phyloP scores from a whole-genome alignment of 495 filamentous ascomycete genomes.

The Hypoxylon subgilvum region DNA sequence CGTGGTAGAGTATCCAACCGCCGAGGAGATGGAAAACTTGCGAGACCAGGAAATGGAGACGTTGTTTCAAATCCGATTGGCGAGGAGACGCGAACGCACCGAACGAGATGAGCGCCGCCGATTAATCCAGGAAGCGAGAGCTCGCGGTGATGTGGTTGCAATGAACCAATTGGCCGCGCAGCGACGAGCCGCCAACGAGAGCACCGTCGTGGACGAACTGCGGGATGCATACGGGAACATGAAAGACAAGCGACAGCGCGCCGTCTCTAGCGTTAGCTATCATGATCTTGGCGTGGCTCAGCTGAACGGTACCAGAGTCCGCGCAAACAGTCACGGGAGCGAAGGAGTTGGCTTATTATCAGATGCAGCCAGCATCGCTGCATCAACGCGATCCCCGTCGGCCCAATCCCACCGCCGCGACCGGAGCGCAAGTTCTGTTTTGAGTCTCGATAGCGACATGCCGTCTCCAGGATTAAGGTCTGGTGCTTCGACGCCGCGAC shows the following conservation, averaged over 20 bases:
- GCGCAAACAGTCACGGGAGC: slow-evolving; percentile 79
- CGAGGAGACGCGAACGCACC: slow-evolving; percentile 74
- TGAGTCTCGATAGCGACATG: slow-evolving; percentile 55
- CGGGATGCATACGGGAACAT: slow-evolving; percentile 72
- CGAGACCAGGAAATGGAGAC: slow-evolving; percentile 94
- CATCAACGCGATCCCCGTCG: slow-evolving; percentile 40
- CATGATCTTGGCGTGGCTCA: slow-evolving; percentile 83
- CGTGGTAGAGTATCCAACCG: slow-evolving; percentile 73
- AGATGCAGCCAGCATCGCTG: slow-evolving; percentile 67
- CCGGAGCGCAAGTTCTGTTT: slow-evolving; percentile 51
- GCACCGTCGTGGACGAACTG: slow-evolving; percentile 54
- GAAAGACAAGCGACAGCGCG: slow-evolving; percentile 67
- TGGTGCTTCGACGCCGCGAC: slow-evolving; percentile 45
- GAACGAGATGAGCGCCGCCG: slow-evolving; percentile 77
- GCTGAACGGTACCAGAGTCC: slow-evolving; percentile 85
- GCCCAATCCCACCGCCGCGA: slow-evolving; percentile 35
- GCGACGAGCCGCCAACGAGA: slow-evolving; percentile 46
- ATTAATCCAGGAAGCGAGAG: slow-evolving; percentile 70
- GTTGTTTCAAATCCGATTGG: slow-evolving; percentile 84
- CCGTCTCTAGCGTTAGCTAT: slow-evolving; percentile 85
- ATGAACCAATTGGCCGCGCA: slow-evolving; percentile 63
- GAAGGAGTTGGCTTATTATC: slow-evolving; percentile 76
- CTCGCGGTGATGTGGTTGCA: slow-evolving; percentile 67
- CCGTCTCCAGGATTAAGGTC: slow-evolving; percentile 43
- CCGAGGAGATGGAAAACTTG: slow-evolving; percentile 70